Base-by-base conservation (phyloP, 441 rosid species). In the Gossypium trilobum region DNA sequence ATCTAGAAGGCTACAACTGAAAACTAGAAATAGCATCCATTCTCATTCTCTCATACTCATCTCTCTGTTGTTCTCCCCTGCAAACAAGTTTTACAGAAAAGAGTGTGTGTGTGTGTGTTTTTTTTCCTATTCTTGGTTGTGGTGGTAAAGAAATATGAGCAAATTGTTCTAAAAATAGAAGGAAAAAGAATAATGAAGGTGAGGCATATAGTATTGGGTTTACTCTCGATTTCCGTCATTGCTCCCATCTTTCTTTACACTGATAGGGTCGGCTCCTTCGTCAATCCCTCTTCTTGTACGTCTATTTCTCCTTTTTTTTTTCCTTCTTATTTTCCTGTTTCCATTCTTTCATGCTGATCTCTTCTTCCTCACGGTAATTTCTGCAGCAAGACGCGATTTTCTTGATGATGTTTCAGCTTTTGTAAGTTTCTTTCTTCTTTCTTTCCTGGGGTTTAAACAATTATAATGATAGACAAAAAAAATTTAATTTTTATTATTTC, bases 221-320 rank as follows among this genome's bases (percentile, higher is more conserved):
- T 89, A 87, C 83, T 87, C 0, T 78, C 75, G 20, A 64, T 86
- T 33, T 81, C 90, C 9, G 90, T 89, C 3, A 63, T 86, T 51
- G 82, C 95, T 78, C 94, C 91, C 11, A 84, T 87, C 74, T 23
- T 85, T 55, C 81, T 89, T 54, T 86, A 84, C 79, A 81, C 83
- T 33, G 82, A 86, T 22, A 73, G 80, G 42, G 73, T 86, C 66
- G 68, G 81, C 70, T 6, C 88, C 51, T 63, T 63, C 69, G 78
- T 82, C 78, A 77, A 58, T 14, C 68, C 81, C 44, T 76, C 85
- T 17, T 80, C 86, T 11, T 77, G 87, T 89, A 73, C 39, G 78
- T 70, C 8, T 6, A 1, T 9, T 63, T 36, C 31, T 8, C 8
- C 31, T 23, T 39, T 19, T 16, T 5, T 39, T 31, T 4, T 4